Evolutionary conservation across 352 stramenopile species (phyloP).

Genomic region (Pythium utonaiense): DNA sequence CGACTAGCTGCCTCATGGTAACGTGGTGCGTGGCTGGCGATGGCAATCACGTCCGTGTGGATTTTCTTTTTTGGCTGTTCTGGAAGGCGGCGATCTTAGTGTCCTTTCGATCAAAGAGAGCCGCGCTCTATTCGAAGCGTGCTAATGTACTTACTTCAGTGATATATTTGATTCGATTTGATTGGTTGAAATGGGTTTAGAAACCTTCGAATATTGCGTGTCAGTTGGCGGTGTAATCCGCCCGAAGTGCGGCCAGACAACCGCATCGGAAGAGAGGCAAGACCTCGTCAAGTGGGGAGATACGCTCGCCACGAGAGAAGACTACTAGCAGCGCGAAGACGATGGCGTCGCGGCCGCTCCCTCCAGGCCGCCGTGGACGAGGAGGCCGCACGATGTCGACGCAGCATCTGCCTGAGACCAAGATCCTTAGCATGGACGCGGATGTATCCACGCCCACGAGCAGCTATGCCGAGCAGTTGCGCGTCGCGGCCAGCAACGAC

Average conservation of each 20-base stretch:
- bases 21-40: background rate
- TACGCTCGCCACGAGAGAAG: background rate
- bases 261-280: background rate
- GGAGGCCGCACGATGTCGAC: conserved; percentile 20
- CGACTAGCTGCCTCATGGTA: background rate
- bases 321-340: background rate
- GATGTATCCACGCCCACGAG: background rate
- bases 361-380: conserved; percentile 22
- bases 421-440: conserved; percentile 18
- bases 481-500: background rate
- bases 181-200: background rate
- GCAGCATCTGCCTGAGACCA: conserved; percentile 25
- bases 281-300: background rate
- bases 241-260: background rate
- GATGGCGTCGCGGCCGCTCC: conserved; percentile 43
- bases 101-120: conserved; percentile 1
- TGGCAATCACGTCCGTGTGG: background rate
- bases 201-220: conserved; percentile 3
- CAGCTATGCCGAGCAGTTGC: conserved; percentile 16
- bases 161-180: background rate
- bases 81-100: conserved; percentile 1
- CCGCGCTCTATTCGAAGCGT: background rate
- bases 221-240: background rate
- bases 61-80: background rate
- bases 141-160: too few relatives aligned